Base-by-base conservation (phyloP, 2,329 filamentous ascomycete species). In the Dothistroma pini region DNA sequence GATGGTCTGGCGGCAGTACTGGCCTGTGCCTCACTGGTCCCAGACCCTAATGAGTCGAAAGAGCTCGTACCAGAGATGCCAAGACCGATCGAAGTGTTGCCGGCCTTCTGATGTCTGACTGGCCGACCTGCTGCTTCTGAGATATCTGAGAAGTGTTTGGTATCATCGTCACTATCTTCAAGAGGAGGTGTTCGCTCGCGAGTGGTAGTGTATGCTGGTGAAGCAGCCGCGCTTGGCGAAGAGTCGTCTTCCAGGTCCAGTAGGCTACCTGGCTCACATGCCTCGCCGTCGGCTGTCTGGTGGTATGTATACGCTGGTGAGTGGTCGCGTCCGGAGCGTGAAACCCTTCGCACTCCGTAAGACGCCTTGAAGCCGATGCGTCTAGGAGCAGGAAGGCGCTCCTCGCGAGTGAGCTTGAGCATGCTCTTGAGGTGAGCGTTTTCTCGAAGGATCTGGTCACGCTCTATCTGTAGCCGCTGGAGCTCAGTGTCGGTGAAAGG, bases 381-480 rank as follows among this genome's bases (percentile, higher is more conserved):
- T n/a, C 29, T 4, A 12, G 48, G 25, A 12, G 21, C 12, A n/a
- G 22, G 51, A n/a, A 35, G 2, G 8, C 29, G 8, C 1, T 12
- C 21, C 12, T 29, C 48, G 21, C 35, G 19, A 21, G 21, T 55
- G 47, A 41, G 8, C 14, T 22, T 54, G 12, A 57, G 25, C 4
- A 48, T 50, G 7, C 12, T 32, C 4, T 54, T 48, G n/a, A 60
- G 56, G 8, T 60, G 51, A 19, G 19, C 35, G 41, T 61, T 62
- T 32, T 68, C 58, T 3, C 32, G 53, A n/a, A 59, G 44, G 2
- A 52, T 44, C 4, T 41, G 21, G 21, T 63, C 60, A 19, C 61
- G 54, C 21, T 59, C 50, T 32, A 41, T 32, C 47, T 64, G 53
- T 19, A 63, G 55, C n/a, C 29, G 31, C 21, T 41, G 34, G 1